phyloP scores from a whole-genome alignment of 2,329 filamentous ascomycete genomes.

The Fusarium sp. region DNA sequence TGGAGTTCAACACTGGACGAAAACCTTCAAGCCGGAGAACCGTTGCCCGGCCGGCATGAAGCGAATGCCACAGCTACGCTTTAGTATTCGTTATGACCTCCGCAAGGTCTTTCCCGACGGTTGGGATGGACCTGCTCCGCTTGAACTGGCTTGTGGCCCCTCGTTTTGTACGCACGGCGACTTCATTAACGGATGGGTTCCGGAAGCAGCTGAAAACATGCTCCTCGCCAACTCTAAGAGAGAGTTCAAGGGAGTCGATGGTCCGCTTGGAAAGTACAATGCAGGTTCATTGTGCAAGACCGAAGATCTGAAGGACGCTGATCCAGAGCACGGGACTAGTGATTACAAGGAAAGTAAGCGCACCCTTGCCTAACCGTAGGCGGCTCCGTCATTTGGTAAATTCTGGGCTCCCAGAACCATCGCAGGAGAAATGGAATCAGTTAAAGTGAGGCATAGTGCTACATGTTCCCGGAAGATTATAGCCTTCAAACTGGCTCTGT shows the following conservation, averaged over 20 bases:
- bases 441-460: too few species aligned
- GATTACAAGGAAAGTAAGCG: too few species aligned
- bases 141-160: conserved; percentile 59
- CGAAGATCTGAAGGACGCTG: too few species aligned
- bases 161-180: conserved; percentile 61
- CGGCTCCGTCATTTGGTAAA: too few species aligned
- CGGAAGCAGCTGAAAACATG: conserved; percentile 54
- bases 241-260: conserved; percentile 53
- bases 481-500: too few species aligned
- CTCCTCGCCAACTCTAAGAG: conserved; percentile 51
- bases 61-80: conserved; percentile 62
- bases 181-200: conserved; percentile 62
- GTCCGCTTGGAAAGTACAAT: neutral
- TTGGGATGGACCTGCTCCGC: conserved; percentile 59
- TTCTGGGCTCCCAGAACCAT: too few species aligned
- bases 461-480: too few species aligned
- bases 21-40: conserved; percentile 34
- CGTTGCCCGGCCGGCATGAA: conserved; percentile 60
- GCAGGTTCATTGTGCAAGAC: too few species aligned
- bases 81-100: conserved; percentile 62
- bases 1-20: neutral
- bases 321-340: too few species aligned
- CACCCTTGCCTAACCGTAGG: too few species aligned
- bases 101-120: conserved; percentile 59
- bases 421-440: too few species aligned